Base-by-base conservation (phyloP, 1,139 yeast genomes). In the Candida freyschussii region DNA sequence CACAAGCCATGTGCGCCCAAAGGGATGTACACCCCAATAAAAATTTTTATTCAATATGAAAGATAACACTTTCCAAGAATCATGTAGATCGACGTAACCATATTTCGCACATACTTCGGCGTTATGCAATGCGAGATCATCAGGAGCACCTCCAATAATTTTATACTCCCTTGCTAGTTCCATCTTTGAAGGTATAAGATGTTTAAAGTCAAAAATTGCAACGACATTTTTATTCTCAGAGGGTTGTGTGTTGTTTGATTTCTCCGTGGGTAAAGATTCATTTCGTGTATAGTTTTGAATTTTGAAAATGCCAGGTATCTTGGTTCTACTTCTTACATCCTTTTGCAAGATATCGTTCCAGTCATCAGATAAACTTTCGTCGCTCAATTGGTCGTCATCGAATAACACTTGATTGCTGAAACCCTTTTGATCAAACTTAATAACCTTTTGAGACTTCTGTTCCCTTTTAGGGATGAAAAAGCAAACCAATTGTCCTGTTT, bases 11-110 rank as follows among this genome's bases (percentile, higher is more conserved):
- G 68, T 53, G n/a, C 78, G 72, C 0, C 96, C 95, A 55, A 81
- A 72, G 0, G 93, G 91, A 55, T 85, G 95, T 5, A 72, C 60
- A 0, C 89, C 91, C 96, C 96, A 87, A 43, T 67, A 72, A 40
- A 75, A 73, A 15, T 65, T 53, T 36, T 60, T 56, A 15, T 34
- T 44, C 25, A 50, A 36, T 2, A 50, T 33, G 7, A 41, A 33
- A 4, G 66, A 56, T 4, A 81, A 51, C n/a, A 87, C 60, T 37
- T 65, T 70, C 97, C 97, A 89, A 24, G 85, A 79, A 42, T 81
- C 79, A 12, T 84, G 77, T 6, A 84, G 66, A 20, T 78, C 87
- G 4, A 57, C 57, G 29, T 72, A 68, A 0, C 83, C 89, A 56
- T 73, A 66, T 37, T 70, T 72, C 18, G 63, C 64, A 1, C 96